Base-by-base conservation (phyloP, 2,329 filamentous ascomycete species). In the Venturia oleaginea region DNA sequence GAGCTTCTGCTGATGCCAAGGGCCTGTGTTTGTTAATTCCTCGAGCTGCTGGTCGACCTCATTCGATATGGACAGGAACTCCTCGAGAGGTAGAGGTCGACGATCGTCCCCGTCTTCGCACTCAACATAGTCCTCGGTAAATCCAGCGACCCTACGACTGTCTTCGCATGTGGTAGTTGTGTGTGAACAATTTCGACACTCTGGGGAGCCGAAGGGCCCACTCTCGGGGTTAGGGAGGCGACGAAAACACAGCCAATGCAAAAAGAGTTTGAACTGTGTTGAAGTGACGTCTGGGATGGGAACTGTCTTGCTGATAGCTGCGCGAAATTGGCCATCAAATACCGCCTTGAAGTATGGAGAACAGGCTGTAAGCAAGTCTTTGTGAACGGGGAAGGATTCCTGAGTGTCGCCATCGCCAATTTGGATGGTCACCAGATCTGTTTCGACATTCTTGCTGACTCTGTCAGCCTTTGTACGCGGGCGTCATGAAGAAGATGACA, bases 311-410 rank as follows among this genome's bases (percentile, higher is more conserved):
- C 42, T n/a, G 19, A 13, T 5, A 17, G 60, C 38, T 48, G 48
- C 60, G 13, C 19, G 4, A 43, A 43, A 62, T 32, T 48, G 13
- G 60, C 60, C 42, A 4, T 62, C 60, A 30, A 62, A 51, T 2
- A 27, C 43, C 0, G 60, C 60, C 11, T 51, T 43, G 43, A 62
- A 62, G 60, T 62, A 62, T n/a, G 42, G 60, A 17, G 60, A 62
- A 27, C 43, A 43, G 13, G 60, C 37, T 32, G n/a, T 51, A 19
- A 62, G 30, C 30, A 62, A 43, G 24, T 46, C 60, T 48, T 48
- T 48, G 43, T 27, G 60, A 10, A 62, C 60, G n/a, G 40, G 22
- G 19, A 46, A 51, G 19, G 24, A 27, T 37, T 46, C 15, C 27
- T 51, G 40, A 19, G 22, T 15, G 7, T 27, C 22, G 11, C 60